Conservation (phyloP, 2,329 filamentous ascomycete species). For the Ramularia endophylla region DNA sequence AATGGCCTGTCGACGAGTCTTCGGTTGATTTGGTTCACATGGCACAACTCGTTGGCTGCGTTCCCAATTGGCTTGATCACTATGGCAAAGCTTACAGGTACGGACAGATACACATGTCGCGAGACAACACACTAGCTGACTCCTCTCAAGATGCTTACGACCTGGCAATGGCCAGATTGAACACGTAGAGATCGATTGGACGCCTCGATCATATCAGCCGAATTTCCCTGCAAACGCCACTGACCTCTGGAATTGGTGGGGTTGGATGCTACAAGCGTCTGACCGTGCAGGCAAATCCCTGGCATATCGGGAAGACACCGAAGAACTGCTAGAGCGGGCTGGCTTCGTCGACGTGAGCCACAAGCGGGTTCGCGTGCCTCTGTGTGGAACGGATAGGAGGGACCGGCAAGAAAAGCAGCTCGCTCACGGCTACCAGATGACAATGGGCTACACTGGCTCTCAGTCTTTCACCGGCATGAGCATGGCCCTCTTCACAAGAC, state of each 20-base stretch:
- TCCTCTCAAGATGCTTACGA: constrained; percentile 58
- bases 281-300: constrained; percentile 59
- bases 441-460: constrained; percentile 44
- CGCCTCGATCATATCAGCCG: constrained; percentile 61
- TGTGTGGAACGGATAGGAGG: constrained; percentile 53
- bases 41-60: constrained; percentile 70
- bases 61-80: constrained; percentile 67
- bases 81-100: constrained; percentile 56
- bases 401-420: constrained; percentile 61
- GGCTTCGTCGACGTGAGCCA: constrained; percentile 71
- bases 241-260: constrained; percentile 60
- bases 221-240: constrained; percentile 45
- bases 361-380: constrained; percentile 64
- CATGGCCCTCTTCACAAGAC: constrained; percentile 51
- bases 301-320: constrained; percentile 57
- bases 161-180: constrained; percentile 73
- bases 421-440: constrained; percentile 78
- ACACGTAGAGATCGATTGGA: constrained; percentile 83
- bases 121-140: constrained; percentile 4
- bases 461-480: constrained; percentile 24
- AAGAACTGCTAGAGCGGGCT: constrained; percentile 55
- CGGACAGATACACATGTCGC: constrained; percentile 5
- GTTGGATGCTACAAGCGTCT: constrained; percentile 62
- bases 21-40: constrained; percentile 81
- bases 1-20: constrained; percentile 61